Base-by-base conservation (phyloP, 441 rosid species). In the Kokia cookei region DNA sequence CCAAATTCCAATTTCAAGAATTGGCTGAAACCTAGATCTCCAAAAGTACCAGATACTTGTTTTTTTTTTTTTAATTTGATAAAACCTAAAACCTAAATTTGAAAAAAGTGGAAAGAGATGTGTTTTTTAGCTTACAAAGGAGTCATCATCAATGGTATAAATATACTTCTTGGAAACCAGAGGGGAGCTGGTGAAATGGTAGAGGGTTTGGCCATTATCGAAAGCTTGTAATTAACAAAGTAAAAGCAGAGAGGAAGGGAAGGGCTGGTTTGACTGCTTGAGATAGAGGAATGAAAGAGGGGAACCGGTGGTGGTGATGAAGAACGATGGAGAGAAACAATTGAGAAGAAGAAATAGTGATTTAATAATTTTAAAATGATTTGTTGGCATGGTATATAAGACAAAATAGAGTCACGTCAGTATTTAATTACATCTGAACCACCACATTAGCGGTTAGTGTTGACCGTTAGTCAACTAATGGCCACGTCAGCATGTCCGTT, bases 111-210 rank as follows among this genome's bases (percentile, higher is more conserved):
- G 3, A n/a, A 47, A 37, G 5, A 45, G 32, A 72, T 22, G 11
- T 17, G 29, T 19, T 3, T 26, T 26, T 10, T 61, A 1, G 81
- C 99, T 90, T 81, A 94, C 99, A 82, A 91, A 91, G 91, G 98
- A 94, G 81, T 94, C 99, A 61, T 94, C 98, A 73, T 93, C 99
- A 62, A 93, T 94, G 27, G 99, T 94, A 86, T 79, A 94, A 85
- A 94, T 78, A 72, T 93, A 94, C 92, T 94, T 94, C 94, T 94
- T 94, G 63, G 99, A 93, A 59, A 45, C 91, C 97, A 94, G 82
- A n/a, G 59, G 2, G 98, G 86, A 0, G 75, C 51, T 29, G 81
- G 88, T 5, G 78, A 55, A 29, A 82, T 60, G 19, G 81, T 26
- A 5, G 83, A 76, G 29, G 89, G 81, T 12, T 79, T 68, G 12